Conservation (phyloP, 2,329 filamentous ascomycete genomes). For the Chrysoporthe deuterocubensis region DNA sequence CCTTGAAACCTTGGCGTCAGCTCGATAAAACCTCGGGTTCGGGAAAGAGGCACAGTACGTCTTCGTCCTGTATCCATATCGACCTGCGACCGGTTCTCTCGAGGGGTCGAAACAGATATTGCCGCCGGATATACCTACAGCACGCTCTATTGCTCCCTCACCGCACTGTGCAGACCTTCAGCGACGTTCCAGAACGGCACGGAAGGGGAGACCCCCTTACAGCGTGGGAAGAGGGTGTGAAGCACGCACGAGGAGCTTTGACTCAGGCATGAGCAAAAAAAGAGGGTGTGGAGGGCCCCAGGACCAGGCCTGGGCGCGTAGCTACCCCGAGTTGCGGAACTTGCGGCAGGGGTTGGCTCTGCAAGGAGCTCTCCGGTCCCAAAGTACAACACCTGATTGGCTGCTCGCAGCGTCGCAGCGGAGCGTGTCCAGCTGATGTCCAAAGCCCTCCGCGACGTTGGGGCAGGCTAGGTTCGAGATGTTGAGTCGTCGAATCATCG, state of each 20-base stretch:
- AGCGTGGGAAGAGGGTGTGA: slow-evolving; percentile 24
- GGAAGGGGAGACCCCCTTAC: neutral
- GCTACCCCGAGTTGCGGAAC: slow-evolving; percentile 17
- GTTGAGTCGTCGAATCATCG: slow-evolving; percentile 15
- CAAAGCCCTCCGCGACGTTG: too few species aligned
- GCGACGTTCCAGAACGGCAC: slow-evolving; percentile 25
- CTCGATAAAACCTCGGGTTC: neutral
- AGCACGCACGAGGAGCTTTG: slow-evolving; percentile 17
- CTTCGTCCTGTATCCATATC: neutral
- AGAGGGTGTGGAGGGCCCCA: slow-evolving; percentile 23
- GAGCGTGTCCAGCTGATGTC: slow-evolving; percentile 24
- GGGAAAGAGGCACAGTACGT: neutral
- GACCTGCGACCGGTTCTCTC: neutral
- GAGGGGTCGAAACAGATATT: neutral
- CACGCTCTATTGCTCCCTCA: neutral
- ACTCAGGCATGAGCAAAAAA: slow-evolving; percentile 24
- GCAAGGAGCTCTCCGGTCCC: slow-evolving; percentile 13
- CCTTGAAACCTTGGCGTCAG: slow-evolving; percentile 6
- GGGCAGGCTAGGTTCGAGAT: neutral
- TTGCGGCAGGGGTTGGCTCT: slow-evolving; percentile 13
- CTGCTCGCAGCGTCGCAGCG: slow-evolving; percentile 24
- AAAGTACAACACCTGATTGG: slow-evolving; percentile 26
- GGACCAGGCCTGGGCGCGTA: slow-evolving; percentile 28
- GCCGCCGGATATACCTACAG: neutral
- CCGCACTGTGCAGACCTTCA: slow-evolving; percentile 9